Conservation (phyloP, 805 yeast species). For the Candida namnaoensis region DNA sequence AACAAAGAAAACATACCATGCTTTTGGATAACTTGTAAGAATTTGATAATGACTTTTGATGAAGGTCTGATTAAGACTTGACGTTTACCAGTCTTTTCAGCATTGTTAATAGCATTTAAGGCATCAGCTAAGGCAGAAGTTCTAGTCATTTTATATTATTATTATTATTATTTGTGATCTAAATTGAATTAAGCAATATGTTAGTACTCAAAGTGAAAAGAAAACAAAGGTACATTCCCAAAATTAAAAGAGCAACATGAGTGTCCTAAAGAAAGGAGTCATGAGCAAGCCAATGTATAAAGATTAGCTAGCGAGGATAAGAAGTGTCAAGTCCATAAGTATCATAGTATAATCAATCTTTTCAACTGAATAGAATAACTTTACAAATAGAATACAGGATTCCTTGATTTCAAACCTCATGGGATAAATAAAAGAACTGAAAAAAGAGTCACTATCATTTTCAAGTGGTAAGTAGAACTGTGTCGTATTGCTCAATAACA, state of each 20-base stretch:
- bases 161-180: too few species aligned
- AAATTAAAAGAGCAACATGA: constrained; percentile 29
- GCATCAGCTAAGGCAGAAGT: constrained; percentile 98
- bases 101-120: constrained; percentile 95
- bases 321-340: constrained; percentile 19
- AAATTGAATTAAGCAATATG: not conserved
- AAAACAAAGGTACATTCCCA: not conserved
- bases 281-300: constrained; percentile 23
- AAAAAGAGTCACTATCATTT: too few species aligned
- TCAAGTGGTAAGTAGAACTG: too few species aligned
- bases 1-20: constrained; percentile 43
- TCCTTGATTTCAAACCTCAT: not conserved
- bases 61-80: constrained; percentile 98
- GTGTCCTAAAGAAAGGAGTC: constrained; percentile 36
- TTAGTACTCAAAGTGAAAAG: not conserved
- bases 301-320: constrained; percentile 2
- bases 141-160: constrained; percentile 70
- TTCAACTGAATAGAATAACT: constrained; percentile 11
- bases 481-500: too few species aligned
- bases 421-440: not conserved
- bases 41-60: constrained; percentile 96
- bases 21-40: constrained; percentile 93
- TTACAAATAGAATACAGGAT: not conserved
- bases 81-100: constrained; percentile 99
- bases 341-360: constrained; percentile 7